Base-by-base conservation (phyloP, 2,329 filamentous ascomycete species). In the Grosmannia huntii region DNA sequence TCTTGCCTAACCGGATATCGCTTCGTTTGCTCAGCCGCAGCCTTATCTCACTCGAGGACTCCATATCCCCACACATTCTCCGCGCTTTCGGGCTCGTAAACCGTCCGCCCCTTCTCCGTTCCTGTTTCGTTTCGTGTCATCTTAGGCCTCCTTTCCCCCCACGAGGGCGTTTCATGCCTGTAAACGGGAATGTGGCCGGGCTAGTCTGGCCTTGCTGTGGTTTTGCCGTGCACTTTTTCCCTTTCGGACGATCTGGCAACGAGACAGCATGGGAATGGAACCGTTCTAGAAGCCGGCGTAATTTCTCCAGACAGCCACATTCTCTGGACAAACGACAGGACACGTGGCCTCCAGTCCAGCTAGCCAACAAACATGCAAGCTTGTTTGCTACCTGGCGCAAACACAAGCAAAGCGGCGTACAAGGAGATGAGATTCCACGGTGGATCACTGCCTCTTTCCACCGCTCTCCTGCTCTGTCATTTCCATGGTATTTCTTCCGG, bases 71-170 rank as follows among this genome's bases (percentile, higher is more conserved):
- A n/a, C 7, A n/a, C 27, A 16, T 33, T 52, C 27, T 38, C 33
- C 33, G 12, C 21, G 38, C 33, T 7, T 31, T 12, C 31, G 31
- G 21, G 21, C 51, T 49, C 21, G 12, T 49, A 38, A 21, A 7
- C 21, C 12, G 46, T 49, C 21, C 25, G 21, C 23, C 6, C 31
- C 33, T 19, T 53, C 19, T 23, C 51, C 33, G 31, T 41, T 38
- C 25, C 33, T 50, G 52, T 53, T 41, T 53, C 21, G 52, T 53
- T 41, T 53, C 33, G 52, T 53, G 52, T 53, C 52, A 41, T 53
- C 19, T 53, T 41, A 21, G 28, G 12, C n/a, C n/a, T 33, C 11
- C 16, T 23, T 23, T 21, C 31, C 9, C 9, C 2, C 31, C 31
- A 33, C 31, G 31, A 33, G n/a, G 41, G 41, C 41, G 41, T 44